These are phyloP conservation scores for Aquilaria sinensis DNA, from an alignment of 345 rosid genomes.

Conservation along the genomic window DNA sequence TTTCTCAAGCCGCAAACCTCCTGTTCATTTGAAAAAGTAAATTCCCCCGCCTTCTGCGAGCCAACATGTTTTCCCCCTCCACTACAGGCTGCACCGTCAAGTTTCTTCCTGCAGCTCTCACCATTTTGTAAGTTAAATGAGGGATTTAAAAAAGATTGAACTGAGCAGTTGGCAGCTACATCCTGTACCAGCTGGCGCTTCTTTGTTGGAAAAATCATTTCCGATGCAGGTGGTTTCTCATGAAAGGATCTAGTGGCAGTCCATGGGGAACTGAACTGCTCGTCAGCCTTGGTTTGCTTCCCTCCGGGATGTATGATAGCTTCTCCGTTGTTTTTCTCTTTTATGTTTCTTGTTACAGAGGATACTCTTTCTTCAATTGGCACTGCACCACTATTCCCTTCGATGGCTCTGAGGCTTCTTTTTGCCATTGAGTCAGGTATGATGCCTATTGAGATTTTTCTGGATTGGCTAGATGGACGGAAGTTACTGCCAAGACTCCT, in stretches of 20 bases:
- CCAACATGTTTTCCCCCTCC: slow-evolving; percentile 26
- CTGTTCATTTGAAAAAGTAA: slow-evolving; percentile 36
- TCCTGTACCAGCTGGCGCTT: slow-evolving; percentile 28
- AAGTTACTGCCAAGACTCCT: slow-evolving; percentile 55
- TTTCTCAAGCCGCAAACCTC: slow-evolving; percentile 26
- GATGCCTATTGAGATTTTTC: slow-evolving; percentile 87
- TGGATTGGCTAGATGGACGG: slow-evolving; percentile 58
- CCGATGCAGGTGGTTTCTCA: slow-evolving; percentile 31
- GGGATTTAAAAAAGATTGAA: slow-evolving; percentile 26
- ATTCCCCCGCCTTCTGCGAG: slow-evolving; percentile 39
- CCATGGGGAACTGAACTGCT: slow-evolving; percentile 55
- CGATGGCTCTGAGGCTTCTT: slow-evolving; percentile 28
- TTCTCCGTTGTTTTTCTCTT: slow-evolving; percentile 23
- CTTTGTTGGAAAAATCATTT: slow-evolving; percentile 25
- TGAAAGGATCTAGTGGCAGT: slow-evolving; percentile 34
- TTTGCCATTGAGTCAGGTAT: slow-evolving; percentile 38
- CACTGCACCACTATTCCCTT: slow-evolving; percentile 22
- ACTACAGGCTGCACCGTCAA: slow-evolving; percentile 28
- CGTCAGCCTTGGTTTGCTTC: slow-evolving; percentile 33
- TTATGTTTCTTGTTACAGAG: slow-evolving; percentile 22
- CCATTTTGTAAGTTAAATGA: slow-evolving; percentile 28
- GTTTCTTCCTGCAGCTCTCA: slow-evolving; percentile 24
- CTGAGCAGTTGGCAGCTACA: slow-evolving; percentile 25
- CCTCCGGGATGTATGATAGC: slow-evolving; percentile 24
- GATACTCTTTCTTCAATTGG: slow-evolving; percentile 28